These are phyloP conservation scores for Hypholoma sublateritium DNA, from an alignment of 768 basidiomycete species.

Conservation along the genomic window DNA sequence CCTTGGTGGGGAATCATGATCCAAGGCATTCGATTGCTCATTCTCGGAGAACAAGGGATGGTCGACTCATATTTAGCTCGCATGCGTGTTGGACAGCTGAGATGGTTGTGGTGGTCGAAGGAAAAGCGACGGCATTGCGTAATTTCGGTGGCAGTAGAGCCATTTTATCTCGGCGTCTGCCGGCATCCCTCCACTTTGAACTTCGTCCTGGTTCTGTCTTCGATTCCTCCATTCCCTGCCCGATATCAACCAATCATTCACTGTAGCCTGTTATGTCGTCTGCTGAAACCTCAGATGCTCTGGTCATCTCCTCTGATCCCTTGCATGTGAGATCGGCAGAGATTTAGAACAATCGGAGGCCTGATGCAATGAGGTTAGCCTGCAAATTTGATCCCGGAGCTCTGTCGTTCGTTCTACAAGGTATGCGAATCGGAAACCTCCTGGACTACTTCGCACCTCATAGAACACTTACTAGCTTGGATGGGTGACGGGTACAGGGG, in stretches of 20 bases:
- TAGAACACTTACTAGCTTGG: constrained; percentile 48
- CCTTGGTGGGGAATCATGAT: too few species aligned
- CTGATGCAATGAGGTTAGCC: constrained; percentile 49
- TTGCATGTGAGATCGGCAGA: constrained; percentile 50
- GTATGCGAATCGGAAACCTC: constrained; percentile 18
- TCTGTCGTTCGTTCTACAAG: constrained; percentile 81
- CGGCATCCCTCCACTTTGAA: not conserved
- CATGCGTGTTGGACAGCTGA: not conserved
- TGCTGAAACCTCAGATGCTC: constrained; percentile 34
- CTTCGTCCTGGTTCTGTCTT: not conserved
- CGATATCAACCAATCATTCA: not conserved
- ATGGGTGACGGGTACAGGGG: constrained; percentile 92
- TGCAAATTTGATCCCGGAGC: constrained; percentile 87
- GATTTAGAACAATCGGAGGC: constrained; percentile 1
- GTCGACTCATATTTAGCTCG: not conserved
- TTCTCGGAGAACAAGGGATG: not conserved
- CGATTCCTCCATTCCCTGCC: not conserved
- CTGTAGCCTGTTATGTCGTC: not conserved
- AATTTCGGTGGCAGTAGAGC: not conserved
- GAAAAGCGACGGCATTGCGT: not conserved
- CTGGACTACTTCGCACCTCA: not conserved
- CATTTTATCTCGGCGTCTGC: constrained; percentile 4
- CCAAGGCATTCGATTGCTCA: not conserved
- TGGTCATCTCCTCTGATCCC: constrained; percentile 62
- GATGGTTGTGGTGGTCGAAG: not conserved